Percentiles rank a stretch among this genome's conserved stretches.
phyloP scores from a whole-genome alignment of 768 basidiomycete genomes.

The Hygrophoropsis aurantiaca region DNA sequence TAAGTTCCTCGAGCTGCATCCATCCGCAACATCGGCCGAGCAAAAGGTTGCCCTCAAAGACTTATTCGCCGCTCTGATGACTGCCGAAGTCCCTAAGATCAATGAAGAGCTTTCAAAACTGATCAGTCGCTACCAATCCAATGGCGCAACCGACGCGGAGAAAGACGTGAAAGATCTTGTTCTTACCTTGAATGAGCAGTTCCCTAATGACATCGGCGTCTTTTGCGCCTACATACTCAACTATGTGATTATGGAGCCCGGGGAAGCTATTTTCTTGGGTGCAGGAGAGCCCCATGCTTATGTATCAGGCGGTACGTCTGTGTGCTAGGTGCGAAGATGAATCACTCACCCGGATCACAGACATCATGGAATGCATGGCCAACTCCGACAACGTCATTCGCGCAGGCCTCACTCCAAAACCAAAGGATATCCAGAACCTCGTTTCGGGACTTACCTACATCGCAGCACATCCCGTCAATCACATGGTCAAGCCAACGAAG shows the following conservation, averaged over 20 bases:
- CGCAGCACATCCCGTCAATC: conserved; percentile 64
- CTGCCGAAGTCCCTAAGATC: conserved; percentile 55
- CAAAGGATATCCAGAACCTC: conserved; percentile 91
- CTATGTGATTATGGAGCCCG: conserved; percentile 72
- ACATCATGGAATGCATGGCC: conserved; percentile 99
- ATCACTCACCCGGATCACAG: conserved; percentile 40
- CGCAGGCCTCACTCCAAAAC: conserved; percentile 95
- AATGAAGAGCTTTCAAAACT: conserved; percentile 56
- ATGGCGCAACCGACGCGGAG: conserved; percentile 39
- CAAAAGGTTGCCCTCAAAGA: conserved; percentile 67
- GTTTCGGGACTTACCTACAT: conserved; percentile 84
- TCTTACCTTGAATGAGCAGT: conserved; percentile 63
- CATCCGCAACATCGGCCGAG: conserved; percentile 39
- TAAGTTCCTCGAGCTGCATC: conserved; percentile 49
- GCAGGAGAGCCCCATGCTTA: conserved; percentile 98
- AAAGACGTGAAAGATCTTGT: conserved; percentile 62
- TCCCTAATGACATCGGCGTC: conserved; percentile 89
- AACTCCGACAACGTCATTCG: conserved; percentile 99
- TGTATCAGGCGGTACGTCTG: conserved; percentile 76
- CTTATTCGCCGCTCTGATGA: conserved; percentile 86
- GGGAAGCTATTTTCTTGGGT: conserved; percentile 91
- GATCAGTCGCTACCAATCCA: conserved; percentile 58
- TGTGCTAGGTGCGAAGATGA: too few species aligned
- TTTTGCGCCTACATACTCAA: conserved; percentile 92
- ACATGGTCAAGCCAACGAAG: conserved; percentile 61